These are phyloP conservation scores for Kodamaea kaohsiungensis DNA, from an alignment of 805 yeast genomes.

Conservation along the genomic window DNA sequence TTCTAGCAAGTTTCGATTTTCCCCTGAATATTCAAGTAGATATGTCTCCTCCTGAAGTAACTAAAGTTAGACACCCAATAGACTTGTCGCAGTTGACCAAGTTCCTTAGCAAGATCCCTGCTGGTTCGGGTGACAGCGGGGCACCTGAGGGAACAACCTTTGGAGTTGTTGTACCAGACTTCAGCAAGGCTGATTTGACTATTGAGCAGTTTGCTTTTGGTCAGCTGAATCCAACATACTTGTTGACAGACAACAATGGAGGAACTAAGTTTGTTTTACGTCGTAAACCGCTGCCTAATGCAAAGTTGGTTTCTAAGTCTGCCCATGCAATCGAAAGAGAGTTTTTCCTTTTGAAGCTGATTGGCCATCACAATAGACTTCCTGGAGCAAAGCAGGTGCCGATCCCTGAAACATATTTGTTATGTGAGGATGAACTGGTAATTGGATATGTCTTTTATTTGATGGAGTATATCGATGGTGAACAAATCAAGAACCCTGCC, in stretches of 20 bases:
- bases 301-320: conserved; percentile 49
- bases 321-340: conserved; percentile 69
- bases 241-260: conserved; percentile 38
- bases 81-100: conserved; percentile 24
- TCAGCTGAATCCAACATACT: conserved; percentile 65
- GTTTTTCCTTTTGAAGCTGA: conserved; percentile 48
- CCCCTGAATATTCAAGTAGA: background rate
- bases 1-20: background rate
- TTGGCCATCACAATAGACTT: conserved; percentile 18
- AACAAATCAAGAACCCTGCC: conserved; percentile 55
- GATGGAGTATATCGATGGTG: conserved; percentile 61
- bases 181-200: conserved; percentile 18
- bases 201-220: conserved; percentile 60
- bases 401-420: conserved; percentile 50
- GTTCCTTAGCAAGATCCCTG: conserved; percentile 19
- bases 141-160: conserved; percentile 19
- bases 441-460: conserved; percentile 59
- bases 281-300: conserved; percentile 55
- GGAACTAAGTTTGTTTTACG: conserved; percentile 48
- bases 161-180: conserved; percentile 25
- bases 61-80: conserved; percentile 37
- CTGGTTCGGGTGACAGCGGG: background rate
- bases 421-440: conserved; percentile 57
- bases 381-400: conserved; percentile 38
- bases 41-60: conserved; percentile 23